A percentile compares a stretch with the other conserved stretches of the same genome.
These are phyloP conservation scores for Pyrenochaeta sp. DNA, from an alignment of 2,329 filamentous ascomycete genomes.

Conservation along the genomic window DNA sequence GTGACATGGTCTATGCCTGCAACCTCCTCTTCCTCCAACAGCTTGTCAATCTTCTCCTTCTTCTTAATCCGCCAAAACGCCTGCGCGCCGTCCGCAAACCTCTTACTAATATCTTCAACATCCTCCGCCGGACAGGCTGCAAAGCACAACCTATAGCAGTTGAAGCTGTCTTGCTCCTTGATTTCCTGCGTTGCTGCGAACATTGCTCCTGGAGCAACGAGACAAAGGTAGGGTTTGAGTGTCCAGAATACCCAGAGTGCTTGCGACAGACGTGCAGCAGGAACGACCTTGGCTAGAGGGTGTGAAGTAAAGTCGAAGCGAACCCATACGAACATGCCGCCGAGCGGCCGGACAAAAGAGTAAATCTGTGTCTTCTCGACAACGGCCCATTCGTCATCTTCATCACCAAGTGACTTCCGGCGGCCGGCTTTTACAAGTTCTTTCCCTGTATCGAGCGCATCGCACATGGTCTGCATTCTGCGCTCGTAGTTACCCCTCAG, in stretches of 20 bases:
- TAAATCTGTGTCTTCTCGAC: conserved; percentile 78
- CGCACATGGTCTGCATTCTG: conserved; percentile 83
- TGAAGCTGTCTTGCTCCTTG: conserved; percentile 67
- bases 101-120: conserved; percentile 67
- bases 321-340: conserved; percentile 93
- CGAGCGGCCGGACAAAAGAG: conserved; percentile 80
- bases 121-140: conserved; percentile 80
- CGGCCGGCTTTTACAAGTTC: conserved; percentile 70
- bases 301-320: conserved; percentile 75
- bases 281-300: conserved; percentile 67
- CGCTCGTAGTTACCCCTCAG: conserved; percentile 84
- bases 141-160: conserved; percentile 82
- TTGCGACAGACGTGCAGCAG: conserved; percentile 66
- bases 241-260: conserved; percentile 78
- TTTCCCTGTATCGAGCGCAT: conserved; percentile 73
- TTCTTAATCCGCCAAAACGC: conserved; percentile 81
- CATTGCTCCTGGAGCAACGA: conserved; percentile 75
- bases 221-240: conserved; percentile 71
- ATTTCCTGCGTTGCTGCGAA: conserved; percentile 75
- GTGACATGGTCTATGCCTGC: conserved; percentile 23
- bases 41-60: conserved; percentile 69
- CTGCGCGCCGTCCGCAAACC: conserved; percentile 73
- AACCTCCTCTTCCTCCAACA: conserved; percentile 56
- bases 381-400: conserved; percentile 73
- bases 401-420: conserved; percentile 42